phyloP scores from a whole-genome alignment of 2,329 filamentous ascomycete genomes.

The Lachnellula arida region DNA sequence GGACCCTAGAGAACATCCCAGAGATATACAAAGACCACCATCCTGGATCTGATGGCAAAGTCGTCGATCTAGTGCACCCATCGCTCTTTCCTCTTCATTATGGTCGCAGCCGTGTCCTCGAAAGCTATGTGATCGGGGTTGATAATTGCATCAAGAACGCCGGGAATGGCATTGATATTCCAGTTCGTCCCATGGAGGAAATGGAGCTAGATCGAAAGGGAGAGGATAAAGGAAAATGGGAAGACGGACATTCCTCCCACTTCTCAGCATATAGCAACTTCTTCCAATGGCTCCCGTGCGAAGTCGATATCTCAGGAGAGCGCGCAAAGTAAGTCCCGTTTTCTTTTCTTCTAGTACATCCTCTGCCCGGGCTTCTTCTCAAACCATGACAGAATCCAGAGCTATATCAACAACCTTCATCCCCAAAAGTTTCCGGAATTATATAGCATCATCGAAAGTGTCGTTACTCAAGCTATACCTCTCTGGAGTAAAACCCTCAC shows the following conservation, averaged over 20 bases:
- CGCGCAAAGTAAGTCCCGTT: conserved; percentile 18
- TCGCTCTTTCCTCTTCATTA: conserved; percentile 59
- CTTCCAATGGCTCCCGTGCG: conserved; percentile 43
- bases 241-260: neutral
- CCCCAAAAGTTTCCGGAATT: conserved; percentile 32
- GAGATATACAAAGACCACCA: conserved; percentile 54
- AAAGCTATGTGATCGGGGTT: conserved; percentile 20
- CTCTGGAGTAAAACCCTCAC: conserved; percentile 32
- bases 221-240: conserved; percentile 13
- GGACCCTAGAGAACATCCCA: conserved; percentile 46
- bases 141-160: conserved; percentile 21
- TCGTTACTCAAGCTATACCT: conserved; percentile 32
- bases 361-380: neutral
- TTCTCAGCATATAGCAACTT: conserved; percentile 10
- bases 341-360: neutral
- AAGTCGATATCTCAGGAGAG: conserved; percentile 31
- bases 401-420: conserved; percentile 44
- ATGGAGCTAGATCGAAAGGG: neutral
- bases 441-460: conserved; percentile 36
- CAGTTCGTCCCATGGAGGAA: conserved; percentile 5
- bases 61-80: conserved; percentile 60
- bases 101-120: conserved; percentile 41
- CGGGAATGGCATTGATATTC: conserved; percentile 4
- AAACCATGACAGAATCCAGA: conserved; percentile 29
- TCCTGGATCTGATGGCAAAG: conserved; percentile 49